Evolutionary conservation across 352 stramenopile species (phyloP).

Genomic region (Globisporangium takayamanum): DNA sequence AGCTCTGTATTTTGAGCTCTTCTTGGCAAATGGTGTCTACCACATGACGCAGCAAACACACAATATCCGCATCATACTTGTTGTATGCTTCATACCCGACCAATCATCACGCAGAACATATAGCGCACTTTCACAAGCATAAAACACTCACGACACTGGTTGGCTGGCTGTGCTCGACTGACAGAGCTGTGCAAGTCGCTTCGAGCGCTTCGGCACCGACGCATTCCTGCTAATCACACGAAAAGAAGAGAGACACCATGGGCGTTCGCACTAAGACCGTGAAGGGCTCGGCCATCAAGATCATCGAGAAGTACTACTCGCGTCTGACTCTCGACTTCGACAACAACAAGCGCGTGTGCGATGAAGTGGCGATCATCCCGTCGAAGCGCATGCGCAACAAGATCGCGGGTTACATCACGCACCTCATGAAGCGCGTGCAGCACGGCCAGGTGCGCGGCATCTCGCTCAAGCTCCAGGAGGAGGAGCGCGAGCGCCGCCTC

Average conservation of each 20-base stretch:
- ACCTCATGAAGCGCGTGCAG: slow-evolving; percentile 99
- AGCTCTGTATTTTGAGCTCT: no score
- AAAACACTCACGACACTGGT: not conserved
- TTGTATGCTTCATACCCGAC: not conserved
- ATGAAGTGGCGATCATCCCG: slow-evolving; percentile 98
- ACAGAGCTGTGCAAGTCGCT: not conserved
- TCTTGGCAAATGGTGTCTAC: no score
- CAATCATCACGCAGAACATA: not conserved
- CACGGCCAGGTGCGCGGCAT: slow-evolving; percentile 99
- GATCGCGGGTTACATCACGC: slow-evolving; percentile 99
- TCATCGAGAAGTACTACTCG: slow-evolving; percentile 99
- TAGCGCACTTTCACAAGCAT: not conserved
- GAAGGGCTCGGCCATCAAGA: slow-evolving; percentile 99
- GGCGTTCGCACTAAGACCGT: slow-evolving; percentile 99
- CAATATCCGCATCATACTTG: not conserved
- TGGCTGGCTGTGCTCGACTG: slow-evolving; percentile 1
- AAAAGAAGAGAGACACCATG: slow-evolving; percentile 59
- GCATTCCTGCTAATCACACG: slow-evolving; percentile 20
- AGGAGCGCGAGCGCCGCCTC: slow-evolving; percentile 98
- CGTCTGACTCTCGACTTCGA: slow-evolving; percentile 99
- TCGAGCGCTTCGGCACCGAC: not conserved
- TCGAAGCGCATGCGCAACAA: slow-evolving; percentile 99
- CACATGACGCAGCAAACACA: no score
- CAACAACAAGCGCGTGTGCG: slow-evolving; percentile 98
- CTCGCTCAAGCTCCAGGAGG: slow-evolving; percentile 99